Evolutionary conservation across 345 rosid species (phyloP).

Genomic region (Diplotaxis tenuifolia): DNA sequence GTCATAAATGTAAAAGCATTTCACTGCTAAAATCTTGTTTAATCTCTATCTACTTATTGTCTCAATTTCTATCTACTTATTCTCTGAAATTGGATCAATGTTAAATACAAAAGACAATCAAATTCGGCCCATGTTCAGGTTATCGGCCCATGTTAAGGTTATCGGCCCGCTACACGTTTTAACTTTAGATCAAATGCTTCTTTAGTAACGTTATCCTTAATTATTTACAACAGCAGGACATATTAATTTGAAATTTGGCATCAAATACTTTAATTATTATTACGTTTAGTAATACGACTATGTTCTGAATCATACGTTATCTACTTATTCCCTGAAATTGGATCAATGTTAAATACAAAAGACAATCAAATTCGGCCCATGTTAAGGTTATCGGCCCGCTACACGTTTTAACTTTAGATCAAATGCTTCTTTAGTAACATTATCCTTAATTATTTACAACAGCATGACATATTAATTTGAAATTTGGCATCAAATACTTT

Average conservation of each 20-base stretch:
- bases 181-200: not conserved
- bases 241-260: not conserved
- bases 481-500: not conserved
- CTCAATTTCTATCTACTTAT: too few relatives aligned
- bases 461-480: not conserved
- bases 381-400: not conserved
- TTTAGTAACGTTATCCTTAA: not conserved
- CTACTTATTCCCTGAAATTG: not conserved
- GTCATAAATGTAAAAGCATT: not conserved
- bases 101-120: not conserved
- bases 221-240: not conserved
- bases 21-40: not conserved
- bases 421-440: not conserved
- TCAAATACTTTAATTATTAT: not conserved
- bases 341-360: not conserved
- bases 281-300: not conserved
- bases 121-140: not conserved
- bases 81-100: not conserved
- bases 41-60: too few relatives aligned
- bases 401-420: not conserved
- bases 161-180: not conserved
- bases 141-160: too few relatives aligned
- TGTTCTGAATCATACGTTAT: not conserved
- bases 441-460: not conserved
- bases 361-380: constrained; percentile 2